Percentiles rank a stretch among this genome's conserved stretches.
Evolutionary conservation across 2,329 filamentous ascomycete species (phyloP).

Genomic region (Cladosporium sphaerospermum): DNA sequence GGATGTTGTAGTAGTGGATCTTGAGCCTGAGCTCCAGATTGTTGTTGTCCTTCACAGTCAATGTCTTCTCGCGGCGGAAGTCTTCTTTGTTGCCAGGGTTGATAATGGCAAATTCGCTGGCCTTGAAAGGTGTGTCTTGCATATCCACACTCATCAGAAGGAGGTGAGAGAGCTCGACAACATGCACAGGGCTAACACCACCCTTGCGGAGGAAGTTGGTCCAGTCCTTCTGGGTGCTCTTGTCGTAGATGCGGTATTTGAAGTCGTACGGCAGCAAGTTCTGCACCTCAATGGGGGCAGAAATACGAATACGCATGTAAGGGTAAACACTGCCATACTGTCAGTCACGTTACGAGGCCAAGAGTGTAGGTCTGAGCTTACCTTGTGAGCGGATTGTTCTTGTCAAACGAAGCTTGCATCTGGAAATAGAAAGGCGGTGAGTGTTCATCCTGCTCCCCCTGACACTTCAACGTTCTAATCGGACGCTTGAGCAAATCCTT

Average conservation of each 20-base stretch:
- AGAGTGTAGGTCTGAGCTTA: conserved; percentile 34
- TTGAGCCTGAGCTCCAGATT: conserved; percentile 73
- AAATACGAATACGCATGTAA: conserved; percentile 88
- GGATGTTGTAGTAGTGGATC: conserved; percentile 84
- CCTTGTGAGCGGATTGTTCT: conserved; percentile 72
- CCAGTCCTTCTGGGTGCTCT: conserved; percentile 98
- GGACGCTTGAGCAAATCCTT: conserved; percentile 79
- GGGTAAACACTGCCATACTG: conserved; percentile 62
- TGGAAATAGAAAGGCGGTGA: conserved; percentile 91
- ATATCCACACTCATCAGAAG: conserved; percentile 89
- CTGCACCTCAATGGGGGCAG: conserved; percentile 87
- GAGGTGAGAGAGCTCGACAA: conserved; percentile 91
- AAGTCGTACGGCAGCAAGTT: conserved; percentile 96
- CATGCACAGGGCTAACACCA: conserved; percentile 92
- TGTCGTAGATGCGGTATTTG: conserved; percentile 98
- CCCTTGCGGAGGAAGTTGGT: conserved; percentile 96
- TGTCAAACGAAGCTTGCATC: conserved; percentile 79
- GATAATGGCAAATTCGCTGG: conserved; percentile 95
- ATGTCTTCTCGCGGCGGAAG: conserved; percentile 72
- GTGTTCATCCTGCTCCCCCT: conserved; percentile 72
- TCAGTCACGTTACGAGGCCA: conserved; percentile 27
- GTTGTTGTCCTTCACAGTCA: conserved; percentile 79
- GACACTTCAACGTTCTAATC: conserved; percentile 81
- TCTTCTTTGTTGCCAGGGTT: conserved; percentile 84
- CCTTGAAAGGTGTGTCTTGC: conserved; percentile 90